phyloP scores from a whole-genome alignment of 177 flowering plant species.

The Vitis hybrid region DNA sequence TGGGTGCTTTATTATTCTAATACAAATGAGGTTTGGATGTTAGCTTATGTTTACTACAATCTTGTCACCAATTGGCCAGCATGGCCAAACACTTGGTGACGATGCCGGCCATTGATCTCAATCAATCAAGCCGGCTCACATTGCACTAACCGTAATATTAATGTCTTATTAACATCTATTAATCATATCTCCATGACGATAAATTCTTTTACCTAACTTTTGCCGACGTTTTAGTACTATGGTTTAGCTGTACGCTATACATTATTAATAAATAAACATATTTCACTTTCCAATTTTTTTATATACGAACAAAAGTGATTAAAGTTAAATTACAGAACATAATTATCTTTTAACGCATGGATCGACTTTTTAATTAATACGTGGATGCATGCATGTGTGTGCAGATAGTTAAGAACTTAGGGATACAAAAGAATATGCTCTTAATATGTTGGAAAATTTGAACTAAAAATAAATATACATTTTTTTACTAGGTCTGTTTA shows the following conservation, averaged over 20 bases:
- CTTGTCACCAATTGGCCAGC: conserved; percentile 26
- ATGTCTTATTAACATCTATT: conserved; percentile 25
- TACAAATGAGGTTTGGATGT: conserved; percentile 9
- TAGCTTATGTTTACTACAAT: conserved; percentile 17
- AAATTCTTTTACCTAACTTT: conserved; percentile 11
- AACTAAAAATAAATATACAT: no score
- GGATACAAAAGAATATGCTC: no score
- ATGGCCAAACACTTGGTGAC: not conserved
- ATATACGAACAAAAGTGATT: no score
- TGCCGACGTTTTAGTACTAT: conserved; percentile 21
- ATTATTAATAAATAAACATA: no score
- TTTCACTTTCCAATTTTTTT: no score
- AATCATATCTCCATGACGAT: conserved; percentile 2
- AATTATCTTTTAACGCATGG: no score
- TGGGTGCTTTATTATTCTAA: conserved; percentile 5
- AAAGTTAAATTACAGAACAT: no score
- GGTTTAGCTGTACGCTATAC: conserved; percentile 9
- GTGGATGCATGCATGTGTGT: no score
- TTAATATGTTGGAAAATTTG: no score
- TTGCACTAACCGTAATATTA: conserved; percentile 18
- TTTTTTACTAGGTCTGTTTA: no score
- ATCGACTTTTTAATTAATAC: no score
- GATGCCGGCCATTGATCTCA: conserved; percentile 25
- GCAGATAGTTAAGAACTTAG: no score
- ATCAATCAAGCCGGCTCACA: conserved; percentile 17